phyloP scores from a whole-genome alignment of 169 alveolate genomes.

The Sarcocystis neurona region DNA sequence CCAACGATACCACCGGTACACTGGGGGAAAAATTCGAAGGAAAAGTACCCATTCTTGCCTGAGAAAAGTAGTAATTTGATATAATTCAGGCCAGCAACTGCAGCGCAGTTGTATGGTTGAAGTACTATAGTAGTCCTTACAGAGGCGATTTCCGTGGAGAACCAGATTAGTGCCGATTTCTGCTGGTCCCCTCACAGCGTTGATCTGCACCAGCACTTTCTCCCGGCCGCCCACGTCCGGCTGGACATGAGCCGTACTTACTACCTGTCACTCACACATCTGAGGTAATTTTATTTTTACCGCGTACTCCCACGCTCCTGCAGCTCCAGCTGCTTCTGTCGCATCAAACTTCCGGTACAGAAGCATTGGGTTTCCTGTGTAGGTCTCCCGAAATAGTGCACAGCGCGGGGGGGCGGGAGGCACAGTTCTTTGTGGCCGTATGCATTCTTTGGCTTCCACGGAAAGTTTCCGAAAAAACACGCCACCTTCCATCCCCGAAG shows the following conservation, averaged over 20 bases:
- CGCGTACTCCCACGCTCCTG: constrained; percentile 53
- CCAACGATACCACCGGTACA: constrained; percentile 70
- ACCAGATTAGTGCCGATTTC: constrained; percentile 66
- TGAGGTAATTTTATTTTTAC: not conserved
- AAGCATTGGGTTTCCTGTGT: constrained; percentile 64
- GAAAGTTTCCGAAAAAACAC: constrained; percentile 80
- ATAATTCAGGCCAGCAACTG: not conserved
- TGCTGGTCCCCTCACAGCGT: constrained; percentile 52
- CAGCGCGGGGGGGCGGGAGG: constrained; percentile 74
- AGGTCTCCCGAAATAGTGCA: constrained; percentile 66
- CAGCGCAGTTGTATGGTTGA: constrained; percentile 14
- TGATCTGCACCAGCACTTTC: constrained; percentile 51
- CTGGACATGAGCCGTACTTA: not conserved
- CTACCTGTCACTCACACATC: not conserved
- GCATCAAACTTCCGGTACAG: constrained; percentile 45
- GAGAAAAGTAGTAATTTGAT: not conserved
- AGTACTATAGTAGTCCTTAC: constrained; percentile 47
- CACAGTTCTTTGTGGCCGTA: constrained; percentile 53
- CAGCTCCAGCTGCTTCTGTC: constrained; percentile 13
- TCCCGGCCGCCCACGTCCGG: constrained; percentile 47
- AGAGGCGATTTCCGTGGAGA: constrained; percentile 57
- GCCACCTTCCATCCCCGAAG: constrained; percentile 83
- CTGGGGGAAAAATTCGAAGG: constrained; percentile 72
- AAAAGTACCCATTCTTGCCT: constrained; percentile 71
- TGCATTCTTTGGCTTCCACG: constrained; percentile 77